Evolutionary conservation across 2,329 filamentous ascomycete genomes (phyloP).

Genomic region (Lachnellula willkommii): DNA sequence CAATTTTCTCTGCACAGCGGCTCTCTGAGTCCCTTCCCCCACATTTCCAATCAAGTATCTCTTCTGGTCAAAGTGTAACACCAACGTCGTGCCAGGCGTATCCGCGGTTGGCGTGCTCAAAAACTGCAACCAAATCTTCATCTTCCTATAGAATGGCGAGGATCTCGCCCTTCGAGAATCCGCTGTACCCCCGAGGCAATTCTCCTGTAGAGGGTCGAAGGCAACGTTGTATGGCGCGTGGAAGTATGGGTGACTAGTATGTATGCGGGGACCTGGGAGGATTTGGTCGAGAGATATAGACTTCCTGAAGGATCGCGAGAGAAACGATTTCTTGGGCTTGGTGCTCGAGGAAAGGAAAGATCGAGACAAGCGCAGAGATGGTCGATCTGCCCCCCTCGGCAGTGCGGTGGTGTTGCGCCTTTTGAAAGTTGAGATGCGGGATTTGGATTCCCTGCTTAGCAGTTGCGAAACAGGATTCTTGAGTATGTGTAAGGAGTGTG

Average conservation of each 20-base stretch:
- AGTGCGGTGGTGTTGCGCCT: background rate
- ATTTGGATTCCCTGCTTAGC: background rate
- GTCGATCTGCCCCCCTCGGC: too few relatives aligned
- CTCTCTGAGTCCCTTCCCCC: conserved; percentile 79
- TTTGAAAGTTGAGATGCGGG: background rate
- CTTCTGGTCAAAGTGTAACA: conserved; percentile 74
- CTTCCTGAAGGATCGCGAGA: background rate
- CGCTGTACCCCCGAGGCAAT: background rate
- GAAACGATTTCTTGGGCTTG: background rate
- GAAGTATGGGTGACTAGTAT: background rate
- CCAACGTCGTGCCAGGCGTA: conserved; percentile 71
- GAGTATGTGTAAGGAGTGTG: background rate
- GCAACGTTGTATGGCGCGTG: background rate
- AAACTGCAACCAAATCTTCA: conserved; percentile 72
- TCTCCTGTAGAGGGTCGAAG: background rate
- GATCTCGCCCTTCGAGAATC: background rate
- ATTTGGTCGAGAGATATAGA: conserved; percentile 1
- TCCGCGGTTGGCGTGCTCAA: conserved; percentile 81
- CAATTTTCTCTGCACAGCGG: conserved; percentile 54
- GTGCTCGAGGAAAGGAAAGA: background rate
- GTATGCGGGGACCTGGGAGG: conserved; percentile 8
- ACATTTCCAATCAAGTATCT: conserved; percentile 82
- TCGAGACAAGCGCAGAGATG: background rate
- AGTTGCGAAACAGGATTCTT: background rate
- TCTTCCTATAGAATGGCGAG: conserved; percentile 34